Base-by-base conservation (phyloP, 139 green algal genomes). In the Chlamydomonas eustigma region DNA sequence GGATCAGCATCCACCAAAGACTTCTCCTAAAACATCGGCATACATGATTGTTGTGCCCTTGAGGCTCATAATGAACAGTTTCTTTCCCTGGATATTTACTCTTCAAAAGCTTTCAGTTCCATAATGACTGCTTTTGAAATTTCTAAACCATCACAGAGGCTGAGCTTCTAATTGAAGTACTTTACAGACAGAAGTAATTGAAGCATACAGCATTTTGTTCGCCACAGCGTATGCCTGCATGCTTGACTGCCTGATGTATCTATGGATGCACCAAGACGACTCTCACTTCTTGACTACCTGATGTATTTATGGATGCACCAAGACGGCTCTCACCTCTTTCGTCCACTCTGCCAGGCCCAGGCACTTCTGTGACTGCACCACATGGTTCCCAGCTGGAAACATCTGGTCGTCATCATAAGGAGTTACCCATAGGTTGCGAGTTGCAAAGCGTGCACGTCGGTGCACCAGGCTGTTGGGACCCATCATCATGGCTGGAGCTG, bases 381-480 rank as follows among this genome's bases (percentile, higher is more conserved):
- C 89, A 78, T 85, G 89, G 36, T 91, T 85, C 0, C 89, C 89
- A 1, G 88, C 85, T 1, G 89, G 88, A 51, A 75, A 94, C 4
- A 50, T 37, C 79, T 93, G 84, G 3, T 77, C 66, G 50, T 91
- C 86, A 5, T 67, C 76, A 80, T 92, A 63, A 2, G 83, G 83
- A 2, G 89, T 94, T 6, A 94, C 89, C 86, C 84, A 92, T 2
- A 90, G 83, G 73, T 87, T 82, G 73, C 90, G 89, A 37, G 81
- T 90, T 32, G 92, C 92, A 83, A 97, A 97, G 3, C 24, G 12
- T 30, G 65, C 65, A 39, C 65, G 65, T 4, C 22, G 32, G 65
- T 72, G 32, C 28, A 72, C 65, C 31, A 72, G 31, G 65, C 65
- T 72, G 8, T 31, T 39, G 22, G 65, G 65, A n/a, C 5, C 18